These are phyloP conservation scores for Yamadazyma phyllophila DNA, from an alignment of 805 yeast species.

Conservation along the genomic window DNA sequence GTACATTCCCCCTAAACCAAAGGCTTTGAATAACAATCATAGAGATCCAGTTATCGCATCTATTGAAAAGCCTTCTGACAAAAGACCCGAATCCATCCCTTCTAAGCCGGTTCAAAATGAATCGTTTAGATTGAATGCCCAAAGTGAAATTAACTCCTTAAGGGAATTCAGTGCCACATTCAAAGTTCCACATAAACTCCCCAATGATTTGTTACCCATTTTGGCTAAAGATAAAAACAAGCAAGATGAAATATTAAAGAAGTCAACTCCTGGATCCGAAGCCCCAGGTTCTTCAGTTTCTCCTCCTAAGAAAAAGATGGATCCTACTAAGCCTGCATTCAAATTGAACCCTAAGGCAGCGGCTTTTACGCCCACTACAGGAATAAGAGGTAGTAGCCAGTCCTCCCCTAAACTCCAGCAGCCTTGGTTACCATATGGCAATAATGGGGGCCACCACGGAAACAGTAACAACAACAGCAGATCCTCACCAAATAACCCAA, in stretches of 20 bases:
- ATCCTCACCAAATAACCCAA: slow-evolving; percentile 26
- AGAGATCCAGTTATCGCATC: slow-evolving; percentile 69
- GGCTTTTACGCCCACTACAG: slow-evolving; percentile 53
- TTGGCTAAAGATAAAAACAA: slow-evolving; percentile 64
- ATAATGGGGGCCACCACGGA: slow-evolving; percentile 5
- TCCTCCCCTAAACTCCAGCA: slow-evolving; percentile 20
- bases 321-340: slow-evolving; percentile 58
- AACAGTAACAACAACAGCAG: slow-evolving; percentile 11
- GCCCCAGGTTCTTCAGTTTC: slow-evolving; percentile 1
- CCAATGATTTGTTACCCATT: slow-evolving; percentile 67
- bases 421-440: slow-evolving; percentile 6
- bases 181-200: slow-evolving; percentile 62
- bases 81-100: slow-evolving; percentile 32
- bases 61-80: slow-evolving; percentile 30
- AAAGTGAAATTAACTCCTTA: slow-evolving; percentile 65
- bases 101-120: slow-evolving; percentile 32
- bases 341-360: slow-evolving; percentile 71
- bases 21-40: slow-evolving; percentile 45
- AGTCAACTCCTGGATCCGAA: slow-evolving; percentile 19
- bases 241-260: slow-evolving; percentile 57
- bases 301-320: slow-evolving; percentile 46
- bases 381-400: slow-evolving; percentile 15
- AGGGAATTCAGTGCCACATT: slow-evolving; percentile 79
- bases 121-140: slow-evolving; percentile 46
- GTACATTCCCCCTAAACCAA: slow-evolving; percentile 57